These are phyloP conservation scores for Phaseolus lunatus DNA, from an alignment of 306 rosid genomes.

Conservation along the genomic window DNA sequence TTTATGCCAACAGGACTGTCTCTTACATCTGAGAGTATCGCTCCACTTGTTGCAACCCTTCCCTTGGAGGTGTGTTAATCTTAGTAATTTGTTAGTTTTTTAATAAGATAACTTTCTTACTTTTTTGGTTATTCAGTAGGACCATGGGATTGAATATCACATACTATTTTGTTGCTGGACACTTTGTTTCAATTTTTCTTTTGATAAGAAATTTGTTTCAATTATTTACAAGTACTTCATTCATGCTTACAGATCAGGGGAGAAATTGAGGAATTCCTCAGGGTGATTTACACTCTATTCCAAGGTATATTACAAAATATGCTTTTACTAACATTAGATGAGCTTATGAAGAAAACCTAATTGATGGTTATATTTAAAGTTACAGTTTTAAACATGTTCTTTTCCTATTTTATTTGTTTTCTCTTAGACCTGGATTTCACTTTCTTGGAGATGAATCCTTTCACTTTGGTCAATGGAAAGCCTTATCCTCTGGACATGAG, in stretches of 20 bases:
- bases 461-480: constrained; percentile 86
- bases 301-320: constrained; percentile 60
- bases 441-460: constrained; percentile 98
- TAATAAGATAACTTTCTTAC: constrained; percentile 8
- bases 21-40: constrained; percentile 68
- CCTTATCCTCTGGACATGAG: constrained; percentile 99
- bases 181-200: constrained; percentile 6
- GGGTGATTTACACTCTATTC: constrained; percentile 67
- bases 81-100: constrained; percentile 1
- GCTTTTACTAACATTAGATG: constrained; percentile 3
- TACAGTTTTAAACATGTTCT: neutral
- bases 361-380: neutral
- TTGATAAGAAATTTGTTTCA: constrained; percentile 19
- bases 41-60: constrained; percentile 88
- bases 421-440: constrained; percentile 91
- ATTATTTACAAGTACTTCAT: constrained; percentile 2
- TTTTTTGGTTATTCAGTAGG: neutral
- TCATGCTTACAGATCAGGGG: constrained; percentile 63
- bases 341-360: constrained; percentile 25
- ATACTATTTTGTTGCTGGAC: neutral
- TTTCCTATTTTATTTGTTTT: neutral
- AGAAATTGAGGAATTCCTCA: constrained; percentile 84
- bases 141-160: constrained; percentile 10
- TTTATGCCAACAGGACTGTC: constrained; percentile 82
- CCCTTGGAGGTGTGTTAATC: constrained; percentile 74